A percentile compares a stretch with the other conserved stretches of the same genome.
Evolutionary conservation across 2,329 filamentous ascomycete genomes (phyloP).

Genomic region (Thelonectria discophora): DNA sequence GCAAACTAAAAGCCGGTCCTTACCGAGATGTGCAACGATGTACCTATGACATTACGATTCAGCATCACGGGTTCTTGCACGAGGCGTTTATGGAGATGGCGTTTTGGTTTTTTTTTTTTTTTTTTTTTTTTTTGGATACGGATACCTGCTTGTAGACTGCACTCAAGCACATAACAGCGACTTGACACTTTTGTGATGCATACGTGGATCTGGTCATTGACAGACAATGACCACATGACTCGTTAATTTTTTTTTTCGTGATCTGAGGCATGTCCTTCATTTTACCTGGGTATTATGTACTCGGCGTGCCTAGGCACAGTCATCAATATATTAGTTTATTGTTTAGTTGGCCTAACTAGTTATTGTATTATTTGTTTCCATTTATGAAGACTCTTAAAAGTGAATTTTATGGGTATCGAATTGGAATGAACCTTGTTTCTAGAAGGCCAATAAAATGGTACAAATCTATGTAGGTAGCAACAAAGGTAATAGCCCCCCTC

Average conservation of each 20-base stretch:
- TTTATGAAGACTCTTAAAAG: background rate
- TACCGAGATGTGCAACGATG: background rate
- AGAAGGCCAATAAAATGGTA: background rate
- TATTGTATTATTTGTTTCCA: background rate
- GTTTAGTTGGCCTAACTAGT: background rate
- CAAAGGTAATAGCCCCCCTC: background rate
- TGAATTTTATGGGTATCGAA: background rate
- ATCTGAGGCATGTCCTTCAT: too few species aligned
- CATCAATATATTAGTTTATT: too few species aligned
- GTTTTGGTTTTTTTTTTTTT: too few species aligned
- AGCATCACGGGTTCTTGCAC: background rate
- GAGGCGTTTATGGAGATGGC: background rate
- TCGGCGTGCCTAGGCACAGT: too few species aligned
- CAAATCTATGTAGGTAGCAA: background rate
- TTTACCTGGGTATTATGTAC: too few species aligned
- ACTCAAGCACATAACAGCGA: background rate
- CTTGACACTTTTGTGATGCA: background rate
- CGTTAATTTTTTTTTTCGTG: background rate
- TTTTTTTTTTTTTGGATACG: too few species aligned
- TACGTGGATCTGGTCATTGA: background rate
- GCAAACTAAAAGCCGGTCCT: background rate
- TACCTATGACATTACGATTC: background rate
- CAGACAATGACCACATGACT: background rate
- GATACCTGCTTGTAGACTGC: background rate
- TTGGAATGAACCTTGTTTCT: background rate